phyloP scores from a whole-genome alignment of 2,329 filamentous ascomycete species.

The Apiospora saccharicola region DNA sequence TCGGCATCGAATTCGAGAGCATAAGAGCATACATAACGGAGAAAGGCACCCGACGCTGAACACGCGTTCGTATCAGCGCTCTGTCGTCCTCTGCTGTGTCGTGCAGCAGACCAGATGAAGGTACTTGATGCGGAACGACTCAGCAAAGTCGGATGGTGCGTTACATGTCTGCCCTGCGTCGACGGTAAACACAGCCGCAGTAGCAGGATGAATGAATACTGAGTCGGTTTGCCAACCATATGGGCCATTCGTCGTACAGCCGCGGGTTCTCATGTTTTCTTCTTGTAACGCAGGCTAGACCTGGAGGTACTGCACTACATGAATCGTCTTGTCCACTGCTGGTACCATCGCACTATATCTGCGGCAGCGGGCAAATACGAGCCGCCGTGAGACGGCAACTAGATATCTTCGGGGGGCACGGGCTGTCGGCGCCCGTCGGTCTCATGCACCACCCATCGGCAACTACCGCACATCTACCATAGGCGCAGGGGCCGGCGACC shows the following conservation, averaged over 20 bases:
- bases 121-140: background rate
- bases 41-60: background rate
- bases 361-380: background rate
- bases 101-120: background rate
- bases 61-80: slow-evolving; percentile 14
- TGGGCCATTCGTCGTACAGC: background rate
- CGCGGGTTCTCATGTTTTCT: background rate
- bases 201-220: too few species aligned
- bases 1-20: background rate
- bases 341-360: background rate
- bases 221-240: background rate
- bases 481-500: background rate
- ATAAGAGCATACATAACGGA: background rate
- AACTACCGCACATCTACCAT: background rate
- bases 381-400: background rate
- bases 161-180: background rate
- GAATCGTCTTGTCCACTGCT: background rate
- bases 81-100: background rate
- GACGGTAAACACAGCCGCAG: background rate
- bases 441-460: background rate
- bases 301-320: background rate
- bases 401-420: background rate
- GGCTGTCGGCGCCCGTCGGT: background rate
- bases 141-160: background rate
- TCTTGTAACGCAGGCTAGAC: background rate